Base-by-base conservation (phyloP, 2,329 filamentous ascomycete species). In the Zasmidium citrigriseum region DNA sequence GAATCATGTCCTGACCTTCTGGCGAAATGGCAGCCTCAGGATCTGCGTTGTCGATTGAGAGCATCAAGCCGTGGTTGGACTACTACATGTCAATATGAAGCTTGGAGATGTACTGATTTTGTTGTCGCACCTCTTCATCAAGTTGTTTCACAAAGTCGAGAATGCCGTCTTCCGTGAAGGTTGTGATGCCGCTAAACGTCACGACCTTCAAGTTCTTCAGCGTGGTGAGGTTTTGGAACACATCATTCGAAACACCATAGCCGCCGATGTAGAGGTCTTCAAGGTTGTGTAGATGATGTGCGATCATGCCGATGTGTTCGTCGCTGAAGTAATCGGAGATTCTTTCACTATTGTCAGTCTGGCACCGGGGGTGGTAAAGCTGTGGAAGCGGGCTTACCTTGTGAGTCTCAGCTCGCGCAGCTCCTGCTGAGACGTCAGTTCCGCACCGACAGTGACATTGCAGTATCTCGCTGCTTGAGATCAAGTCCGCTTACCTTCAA, bases 241-340 rank as follows among this genome's bases (percentile, higher is more conserved):
- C 73, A 21, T 78, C 75, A 59, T 86, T 81, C 4, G 80, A 77
- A 21, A 83, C 71, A 16, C 82, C 81, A 46, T 80, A 77, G 9
- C 86, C 85, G 46, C 78, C 80, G 50, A 88, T 80, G 46, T 77
- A 80, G 14, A 89, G 71, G 12, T 83, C 79, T 62, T 86, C 83
- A 0, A 89, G 76, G 16, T 76, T 67, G 0, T 72, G 72, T 10
- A 86, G 72, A 10, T 75, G 69, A 1, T 68, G 59, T 22, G 80
- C 76, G 16, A 89, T 75, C 2, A 66, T 65, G 11, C 75, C 68
- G 29, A 88, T 74, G 41, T 87, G 80, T 9, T 75, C 70, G 7
- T 80, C 73, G 0, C 72, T 76, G 58, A 88, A 80, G 50, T 78
- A 77, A 44, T 84, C 79, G 1, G 77, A 80, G 3, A 84, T 41